These are phyloP conservation scores for Turnera subulata DNA, from an alignment of 345 rosid genomes.

Conservation along the genomic window DNA sequence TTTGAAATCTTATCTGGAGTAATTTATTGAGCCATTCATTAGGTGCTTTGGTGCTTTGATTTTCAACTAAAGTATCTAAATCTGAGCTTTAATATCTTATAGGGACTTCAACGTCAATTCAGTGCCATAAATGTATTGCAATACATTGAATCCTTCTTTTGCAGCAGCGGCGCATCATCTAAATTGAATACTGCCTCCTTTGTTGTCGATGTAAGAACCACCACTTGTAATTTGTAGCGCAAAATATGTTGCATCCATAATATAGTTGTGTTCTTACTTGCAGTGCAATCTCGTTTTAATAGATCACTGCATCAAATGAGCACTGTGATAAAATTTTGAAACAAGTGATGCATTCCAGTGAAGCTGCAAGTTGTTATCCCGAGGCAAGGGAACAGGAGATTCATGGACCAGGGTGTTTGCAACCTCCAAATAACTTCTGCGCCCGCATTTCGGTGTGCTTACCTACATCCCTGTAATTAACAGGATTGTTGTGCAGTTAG, in stretches of 20 bases:
- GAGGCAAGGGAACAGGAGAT: conserved; percentile 8
- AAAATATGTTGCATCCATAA: neutral
- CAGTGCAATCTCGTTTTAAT: conserved; percentile 21
- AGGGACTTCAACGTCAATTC: conserved; percentile 70
- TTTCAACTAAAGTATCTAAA: neutral
- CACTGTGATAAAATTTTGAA: conserved; percentile 48
- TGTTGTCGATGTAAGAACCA: conserved; percentile 57
- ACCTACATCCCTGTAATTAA: conserved; percentile 1
- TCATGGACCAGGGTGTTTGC: conserved; percentile 21
- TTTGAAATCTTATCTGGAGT: neutral
- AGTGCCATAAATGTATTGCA: conserved; percentile 68
- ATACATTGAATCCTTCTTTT: conserved; percentile 59
- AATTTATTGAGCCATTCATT: neutral
- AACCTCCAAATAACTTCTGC: conserved; percentile 31
- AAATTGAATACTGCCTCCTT: conserved; percentile 56
- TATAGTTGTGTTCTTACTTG: conserved; percentile 18
- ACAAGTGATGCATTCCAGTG: conserved; percentile 15
- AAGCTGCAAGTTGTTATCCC: conserved; percentile 12
- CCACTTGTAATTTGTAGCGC: conserved; percentile 5
- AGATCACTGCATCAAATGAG: conserved; percentile 54
- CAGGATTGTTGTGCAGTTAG: neutral
- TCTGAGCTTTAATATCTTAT: conserved; percentile 7
- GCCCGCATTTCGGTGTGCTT: conserved; percentile 51
- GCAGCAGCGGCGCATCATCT: conserved; percentile 49
- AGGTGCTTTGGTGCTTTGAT: neutral